These are phyloP conservation scores for Roridomyces roridus DNA, from an alignment of 768 basidiomycete species.

Conservation along the genomic window DNA sequence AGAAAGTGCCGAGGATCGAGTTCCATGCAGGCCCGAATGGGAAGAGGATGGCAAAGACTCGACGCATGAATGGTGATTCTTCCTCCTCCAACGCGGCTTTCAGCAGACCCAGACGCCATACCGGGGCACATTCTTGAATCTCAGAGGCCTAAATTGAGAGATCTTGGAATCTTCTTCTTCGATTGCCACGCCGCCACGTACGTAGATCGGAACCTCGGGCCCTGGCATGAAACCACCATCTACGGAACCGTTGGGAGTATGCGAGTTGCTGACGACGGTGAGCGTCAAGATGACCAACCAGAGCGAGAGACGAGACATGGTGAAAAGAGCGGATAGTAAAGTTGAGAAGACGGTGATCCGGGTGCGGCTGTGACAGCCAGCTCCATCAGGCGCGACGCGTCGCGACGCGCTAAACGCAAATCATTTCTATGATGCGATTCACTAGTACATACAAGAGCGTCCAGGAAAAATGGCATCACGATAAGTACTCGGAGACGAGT, in stretches of 20 bases:
- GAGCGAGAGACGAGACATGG: constrained; percentile 17
- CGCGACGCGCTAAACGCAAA: too few species aligned
- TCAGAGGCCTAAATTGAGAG: constrained; percentile 1
- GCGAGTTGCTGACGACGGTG: background rate
- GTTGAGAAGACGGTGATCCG: too few species aligned
- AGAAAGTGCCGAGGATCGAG: constrained; percentile 90
- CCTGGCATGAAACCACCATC: constrained; percentile 21
- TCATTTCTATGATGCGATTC: too few species aligned
- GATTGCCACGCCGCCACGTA: constrained; percentile 8
- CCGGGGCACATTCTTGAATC: constrained; percentile 17
- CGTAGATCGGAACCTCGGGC: constrained; percentile 11
- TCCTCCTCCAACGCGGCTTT: constrained; percentile 66
- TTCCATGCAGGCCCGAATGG: constrained; percentile 93
- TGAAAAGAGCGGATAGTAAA: background rate
- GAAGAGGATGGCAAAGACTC: constrained; percentile 81
- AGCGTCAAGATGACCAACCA: background rate
- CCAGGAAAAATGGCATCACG: too few species aligned
- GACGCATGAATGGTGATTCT: constrained; percentile 78
- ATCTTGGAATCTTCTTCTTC: background rate
- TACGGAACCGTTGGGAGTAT: background rate
- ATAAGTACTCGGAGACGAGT: too few species aligned
- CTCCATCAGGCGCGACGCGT: too few species aligned
- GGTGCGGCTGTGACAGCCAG: too few species aligned
- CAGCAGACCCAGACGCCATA: constrained; percentile 53
- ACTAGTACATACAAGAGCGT: too few species aligned